Evolutionary conservation across 352 stramenopile species (phyloP), one percentile per base, ranked within the genome.

Genomic region (Phytophthora idaei): DNA sequence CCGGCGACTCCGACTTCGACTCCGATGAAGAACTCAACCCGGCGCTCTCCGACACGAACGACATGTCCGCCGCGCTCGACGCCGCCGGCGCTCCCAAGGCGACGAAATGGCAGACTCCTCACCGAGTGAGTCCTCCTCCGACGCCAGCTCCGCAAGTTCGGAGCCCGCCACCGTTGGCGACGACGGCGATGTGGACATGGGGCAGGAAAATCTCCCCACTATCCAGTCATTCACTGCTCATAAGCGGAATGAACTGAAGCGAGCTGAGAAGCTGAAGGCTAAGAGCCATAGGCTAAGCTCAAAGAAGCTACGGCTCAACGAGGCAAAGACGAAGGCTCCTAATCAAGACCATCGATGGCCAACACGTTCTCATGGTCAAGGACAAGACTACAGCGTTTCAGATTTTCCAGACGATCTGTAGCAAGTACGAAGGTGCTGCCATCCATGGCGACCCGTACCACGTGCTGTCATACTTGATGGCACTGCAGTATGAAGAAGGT

Each of bases 291-390:
- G 7, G 2, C 37, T 57, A 15, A 64, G n/a, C 36, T 29, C 29
- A 6, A 17, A 10, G 7, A 14, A 54, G 1, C 29, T 46, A 8
- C 55, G 32, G 5, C 31, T 41, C n/a, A 15, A 11, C 2, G 32
- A 63, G 4, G 34, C 56, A 2, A 48, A 34, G 15, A 11, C 41
- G 0, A 52, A 47, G 11, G 28, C 42, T 61, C 42, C 6, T 61
- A 3, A 61, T 36, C n/a, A 46, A 61, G 11, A 54, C 55, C 31
- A 62, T 53, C 2, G 50, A 57, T 4, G 50, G 47, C 10, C 50
- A 45, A 57, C 50, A 57, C 17, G 50, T 57, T 21, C 17, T 46
- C 10, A 12, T 57, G 50, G 32, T 46, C 8, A 57, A 57, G 31
- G 44, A 54, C 3, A 62, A 57, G 10, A 49, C 34, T n/a, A 50